Conservation (phyloP, 108 stramenopile species). For the Chaetoceros tenuissimus region DNA sequence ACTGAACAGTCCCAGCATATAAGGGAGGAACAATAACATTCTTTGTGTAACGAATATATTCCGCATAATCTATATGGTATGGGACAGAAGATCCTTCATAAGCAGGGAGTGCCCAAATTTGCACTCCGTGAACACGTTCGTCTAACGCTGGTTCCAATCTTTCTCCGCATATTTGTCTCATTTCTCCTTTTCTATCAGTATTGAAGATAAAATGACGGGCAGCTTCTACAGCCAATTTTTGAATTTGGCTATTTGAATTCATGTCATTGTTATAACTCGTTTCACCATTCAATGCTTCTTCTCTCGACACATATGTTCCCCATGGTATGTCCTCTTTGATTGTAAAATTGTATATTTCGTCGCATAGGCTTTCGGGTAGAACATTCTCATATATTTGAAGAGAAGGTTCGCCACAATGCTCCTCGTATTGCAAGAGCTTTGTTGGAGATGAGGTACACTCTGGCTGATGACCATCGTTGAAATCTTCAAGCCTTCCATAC, state of each 20-base stretch:
- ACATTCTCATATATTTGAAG: too few species aligned
- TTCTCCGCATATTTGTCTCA: background rate
- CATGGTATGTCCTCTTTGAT: constrained; percentile 33
- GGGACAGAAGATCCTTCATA: constrained; percentile 39
- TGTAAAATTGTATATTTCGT: too few species aligned
- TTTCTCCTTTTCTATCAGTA: constrained; percentile 7
- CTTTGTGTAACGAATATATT: constrained; percentile 61
- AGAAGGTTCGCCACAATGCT: too few species aligned
- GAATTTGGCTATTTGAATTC: constrained; percentile 1
- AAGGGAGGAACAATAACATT: constrained; percentile 73
- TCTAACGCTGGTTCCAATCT: background rate
- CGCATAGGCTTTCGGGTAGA: too few species aligned
- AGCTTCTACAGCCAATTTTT: background rate
- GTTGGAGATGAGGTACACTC: too few species aligned
- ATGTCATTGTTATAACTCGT: background rate
- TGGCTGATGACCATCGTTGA: too few species aligned
- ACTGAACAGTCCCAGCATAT: constrained; percentile 74
- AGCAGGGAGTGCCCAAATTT: constrained; percentile 65
- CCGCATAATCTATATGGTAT: constrained; percentile 84
- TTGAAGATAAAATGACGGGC: background rate
- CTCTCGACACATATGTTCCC: constrained; percentile 63
- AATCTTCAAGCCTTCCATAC: too few species aligned
- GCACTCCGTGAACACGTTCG: constrained; percentile 45
- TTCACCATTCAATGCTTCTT: constrained; percentile 17
- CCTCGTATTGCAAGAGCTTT: too few species aligned